Conservation (phyloP, 768 basidiomycete genomes). For the Lyophyllum shimeji region DNA sequence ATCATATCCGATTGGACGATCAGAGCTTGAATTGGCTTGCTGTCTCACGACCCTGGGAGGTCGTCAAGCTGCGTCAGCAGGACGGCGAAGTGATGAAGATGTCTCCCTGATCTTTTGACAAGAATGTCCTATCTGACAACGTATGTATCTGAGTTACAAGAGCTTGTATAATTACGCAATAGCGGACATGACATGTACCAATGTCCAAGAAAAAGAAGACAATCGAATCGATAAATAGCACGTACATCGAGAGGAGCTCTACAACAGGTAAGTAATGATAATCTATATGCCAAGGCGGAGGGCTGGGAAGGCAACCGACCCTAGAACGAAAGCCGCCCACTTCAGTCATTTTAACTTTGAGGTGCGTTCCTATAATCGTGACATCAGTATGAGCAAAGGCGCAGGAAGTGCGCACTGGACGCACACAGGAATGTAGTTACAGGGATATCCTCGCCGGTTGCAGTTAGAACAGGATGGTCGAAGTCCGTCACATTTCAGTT, state of each 20-base stretch:
- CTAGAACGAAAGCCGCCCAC: background rate
- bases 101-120: background rate
- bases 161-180: background rate
- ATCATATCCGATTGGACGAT: conserved; percentile 1
- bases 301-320: background rate
- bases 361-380: background rate
- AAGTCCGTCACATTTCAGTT: conserved; percentile 70
- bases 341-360: background rate
- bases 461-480: conserved; percentile 69
- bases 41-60: background rate
- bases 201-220: background rate
- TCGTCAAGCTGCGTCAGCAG: background rate
- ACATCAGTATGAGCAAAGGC: background rate
- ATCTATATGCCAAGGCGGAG: background rate
- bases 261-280: background rate
- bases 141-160: background rate
- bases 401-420: conserved; percentile 23
- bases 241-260: background rate
- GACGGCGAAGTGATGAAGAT: background rate
- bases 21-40: background rate
- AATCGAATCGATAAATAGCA: background rate
- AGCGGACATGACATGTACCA: background rate
- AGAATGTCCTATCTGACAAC: background rate
- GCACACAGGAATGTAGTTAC: conserved; percentile 67
- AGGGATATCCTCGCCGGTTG: conserved; percentile 55